Evolutionary conservation across 345 rosid genomes (phyloP).

Genomic region (Gossypium anomalum): DNA sequence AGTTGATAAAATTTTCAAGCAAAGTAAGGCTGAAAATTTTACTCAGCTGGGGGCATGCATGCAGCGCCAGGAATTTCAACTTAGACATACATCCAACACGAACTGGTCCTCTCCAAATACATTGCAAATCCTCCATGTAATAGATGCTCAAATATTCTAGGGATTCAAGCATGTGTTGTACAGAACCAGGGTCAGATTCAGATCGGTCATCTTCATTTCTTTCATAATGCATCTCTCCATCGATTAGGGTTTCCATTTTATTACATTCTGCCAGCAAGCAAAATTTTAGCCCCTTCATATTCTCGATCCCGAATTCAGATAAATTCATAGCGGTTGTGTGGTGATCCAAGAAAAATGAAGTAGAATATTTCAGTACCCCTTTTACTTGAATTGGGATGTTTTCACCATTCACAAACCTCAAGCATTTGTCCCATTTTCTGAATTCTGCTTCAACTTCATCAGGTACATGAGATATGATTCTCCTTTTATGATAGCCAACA

Average conservation of each 20-base stretch:
- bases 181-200: neutral
- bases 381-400: neutral
- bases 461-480: constrained; percentile 23
- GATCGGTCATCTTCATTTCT: neutral
- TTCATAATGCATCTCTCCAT: constrained; percentile 6
- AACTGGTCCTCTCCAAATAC: constrained; percentile 18
- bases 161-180: neutral
- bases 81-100: neutral
- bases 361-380: constrained; percentile 6
- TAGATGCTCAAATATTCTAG: constrained; percentile 22
- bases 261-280: constrained; percentile 32
- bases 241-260: constrained; percentile 17
- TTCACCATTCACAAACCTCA: constrained; percentile 22
- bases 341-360: constrained; percentile 27
- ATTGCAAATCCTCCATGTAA: constrained; percentile 12
- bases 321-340: constrained; percentile 16
- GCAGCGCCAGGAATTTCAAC: constrained; percentile 21
- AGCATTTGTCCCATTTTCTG: neutral
- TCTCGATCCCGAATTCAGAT: constrained; percentile 17
- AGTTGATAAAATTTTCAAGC: constrained; percentile 9
- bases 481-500: constrained; percentile 21
- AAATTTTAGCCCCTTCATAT: constrained; percentile 21
- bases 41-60: constrained; percentile 5
- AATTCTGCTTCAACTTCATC: constrained; percentile 15
- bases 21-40: constrained; percentile 8